Conservation (phyloP, 768 basidiomycete genomes). For the Lyophyllum semitale region DNA sequence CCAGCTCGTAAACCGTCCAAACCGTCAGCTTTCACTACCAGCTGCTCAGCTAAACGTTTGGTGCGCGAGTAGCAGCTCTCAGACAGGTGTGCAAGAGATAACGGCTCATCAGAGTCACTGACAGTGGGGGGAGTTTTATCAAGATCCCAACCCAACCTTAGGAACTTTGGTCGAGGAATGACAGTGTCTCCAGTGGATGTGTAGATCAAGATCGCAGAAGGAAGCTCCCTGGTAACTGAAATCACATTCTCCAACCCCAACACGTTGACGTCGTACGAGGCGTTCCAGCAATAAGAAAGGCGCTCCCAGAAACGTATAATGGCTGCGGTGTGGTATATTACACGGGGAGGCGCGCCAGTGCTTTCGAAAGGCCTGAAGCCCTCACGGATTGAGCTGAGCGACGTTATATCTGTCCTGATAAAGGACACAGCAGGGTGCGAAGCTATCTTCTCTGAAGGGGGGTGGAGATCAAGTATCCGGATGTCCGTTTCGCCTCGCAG, state of each 20-base stretch:
- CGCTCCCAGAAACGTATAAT: slow-evolving; percentile 60
- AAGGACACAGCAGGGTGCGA: slow-evolving; percentile 29
- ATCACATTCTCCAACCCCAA: slow-evolving; percentile 50
- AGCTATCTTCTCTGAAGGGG: slow-evolving; percentile 22
- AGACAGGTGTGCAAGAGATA: slow-evolving; percentile 33
- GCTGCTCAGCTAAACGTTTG: slow-evolving; percentile 53
- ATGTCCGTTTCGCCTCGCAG: slow-evolving; percentile 34
- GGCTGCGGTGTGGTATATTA: slow-evolving; percentile 59
- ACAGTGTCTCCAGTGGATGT: slow-evolving; percentile 45
- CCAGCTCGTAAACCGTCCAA: slow-evolving; percentile 46
- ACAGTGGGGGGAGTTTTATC: slow-evolving; percentile 22
- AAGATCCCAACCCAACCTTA: slow-evolving; percentile 26
- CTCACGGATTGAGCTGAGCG: slow-evolving; percentile 24
- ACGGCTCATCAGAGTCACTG: slow-evolving; percentile 51
- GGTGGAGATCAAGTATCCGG: slow-evolving; percentile 31
- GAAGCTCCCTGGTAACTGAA: slow-evolving; percentile 40
- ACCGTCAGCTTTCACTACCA: slow-evolving; percentile 56
- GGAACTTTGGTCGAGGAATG: slow-evolving; percentile 40
- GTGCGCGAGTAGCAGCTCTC: slow-evolving; percentile 56
- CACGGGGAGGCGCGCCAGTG: slow-evolving; percentile 43
- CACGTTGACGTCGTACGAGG: slow-evolving; percentile 51
- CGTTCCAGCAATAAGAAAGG: slow-evolving; percentile 36
- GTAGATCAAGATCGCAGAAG: slow-evolving; percentile 45
- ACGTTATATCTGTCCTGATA: slow-evolving; percentile 31
- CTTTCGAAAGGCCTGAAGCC: slow-evolving; percentile 32